Evolutionary conservation across 2,329 filamentous ascomycete species (phyloP), one percentile per base, ranked within the genome.

Genomic region (Cordyceps cateniannulata): DNA sequence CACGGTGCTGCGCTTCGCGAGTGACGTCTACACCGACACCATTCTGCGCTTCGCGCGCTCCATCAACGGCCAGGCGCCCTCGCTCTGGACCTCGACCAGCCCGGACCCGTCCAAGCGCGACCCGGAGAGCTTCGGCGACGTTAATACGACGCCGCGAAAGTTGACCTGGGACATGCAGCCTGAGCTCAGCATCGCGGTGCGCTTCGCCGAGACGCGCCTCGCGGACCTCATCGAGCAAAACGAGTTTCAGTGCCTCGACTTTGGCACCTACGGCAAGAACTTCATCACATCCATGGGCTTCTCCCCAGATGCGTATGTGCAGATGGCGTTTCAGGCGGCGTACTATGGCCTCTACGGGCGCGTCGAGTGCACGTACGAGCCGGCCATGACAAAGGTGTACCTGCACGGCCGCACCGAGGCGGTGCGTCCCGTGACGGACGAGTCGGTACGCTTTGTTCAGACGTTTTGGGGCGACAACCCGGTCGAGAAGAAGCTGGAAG

Each of bases 261-360:
- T 98, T 67, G 77, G 79, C 53, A 85, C 87, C 25, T 99, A 96
- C 68, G 95, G 95, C 66, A 97, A 97, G 80, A 96, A 95, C 74
- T 97, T 97, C 71, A 97, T 99, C 75, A 98, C 92, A 0, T 91
- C 89, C 0, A 96, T 96, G 87, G 93, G 93, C 8, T 96, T 98
- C 75, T 98, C 93, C 0, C 93, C 95, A 0, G 95, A 98, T 72
- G 95, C 95, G 0, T 99, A 96, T 71, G 90, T 99, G 22, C 95
- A 99, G 74, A 98, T 99, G 93, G 95, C 95, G 0, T 97, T 97
- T 77, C 95, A 99, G 73, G 93, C 93, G 5, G 93, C 95, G 1
- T 98, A 99, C 78, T 99, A 97, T 69, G 95, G 95, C 2, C 82
- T 99, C 8, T 99, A 98, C 68, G 95, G 95, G 3, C 86, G 91